These are phyloP conservation scores for Inga oerstediana DNA, from an alignment of 306 rosid genomes.

Conservation along the genomic window DNA sequence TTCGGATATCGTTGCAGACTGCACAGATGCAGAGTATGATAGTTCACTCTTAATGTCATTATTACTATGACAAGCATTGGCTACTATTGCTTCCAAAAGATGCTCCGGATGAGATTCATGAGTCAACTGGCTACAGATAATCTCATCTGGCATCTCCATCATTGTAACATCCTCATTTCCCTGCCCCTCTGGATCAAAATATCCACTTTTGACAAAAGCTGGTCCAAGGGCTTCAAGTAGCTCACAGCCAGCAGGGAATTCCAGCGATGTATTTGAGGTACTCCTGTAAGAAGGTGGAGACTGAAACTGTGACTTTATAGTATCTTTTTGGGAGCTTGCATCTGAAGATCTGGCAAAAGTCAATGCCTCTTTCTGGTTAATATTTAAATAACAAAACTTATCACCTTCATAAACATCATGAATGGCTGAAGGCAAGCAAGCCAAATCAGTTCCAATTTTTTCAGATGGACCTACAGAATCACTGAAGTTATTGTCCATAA, in stretches of 20 bases:
- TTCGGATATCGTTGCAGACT: constrained; percentile 66
- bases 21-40: constrained; percentile 66
- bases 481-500: constrained; percentile 30
- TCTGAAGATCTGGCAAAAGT: constrained; percentile 47
- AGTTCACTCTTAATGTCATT: constrained; percentile 60
- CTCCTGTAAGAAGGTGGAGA: constrained; percentile 40
- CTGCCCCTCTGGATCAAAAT: constrained; percentile 51
- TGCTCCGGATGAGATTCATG: constrained; percentile 65
- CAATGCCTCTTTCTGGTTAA: constrained; percentile 43
- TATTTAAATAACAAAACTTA: constrained; percentile 35
- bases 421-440: constrained; percentile 53
- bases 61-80: constrained; percentile 63
- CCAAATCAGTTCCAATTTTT: constrained; percentile 45
- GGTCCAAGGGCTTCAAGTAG: constrained; percentile 97
- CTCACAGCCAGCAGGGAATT: constrained; percentile 96
- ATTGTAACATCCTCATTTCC: constrained; percentile 49
- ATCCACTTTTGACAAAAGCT: constrained; percentile 59
- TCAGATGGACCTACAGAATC: constrained; percentile 43
- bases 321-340: constrained; percentile 40
- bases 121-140: constrained; percentile 65
- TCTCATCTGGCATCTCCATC: constrained; percentile 54
- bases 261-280: constrained; percentile 45
- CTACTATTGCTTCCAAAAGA: constrained; percentile 94
- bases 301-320: constrained; percentile 44
- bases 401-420: constrained; percentile 49